Evolutionary conservation across 805 yeast genomes (phyloP), one percentile per base, ranked within the genome.

Genomic region (Wickerhamiella brachini): DNA sequence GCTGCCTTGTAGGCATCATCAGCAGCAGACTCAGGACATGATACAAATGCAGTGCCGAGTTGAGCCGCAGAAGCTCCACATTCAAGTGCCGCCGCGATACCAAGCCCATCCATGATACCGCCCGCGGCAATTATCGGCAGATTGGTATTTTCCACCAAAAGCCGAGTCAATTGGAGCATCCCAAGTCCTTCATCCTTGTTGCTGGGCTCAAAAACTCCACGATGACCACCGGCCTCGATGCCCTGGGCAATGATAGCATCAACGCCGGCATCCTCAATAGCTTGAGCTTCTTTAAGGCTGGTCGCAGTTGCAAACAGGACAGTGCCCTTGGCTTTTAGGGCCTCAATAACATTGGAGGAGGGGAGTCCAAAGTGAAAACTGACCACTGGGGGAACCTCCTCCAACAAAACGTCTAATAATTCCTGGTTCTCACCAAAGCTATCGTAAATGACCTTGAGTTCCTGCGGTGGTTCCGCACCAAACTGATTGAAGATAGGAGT

Each of bases 151-250:
- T 51, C 55, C 6, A n/a, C 41, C 20, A 37, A n/a, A 5, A 37
- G 13, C 41, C 20, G 18, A 20, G 41, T 37, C 20, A 37, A 17
- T n/a, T 7, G 10, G 7, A 37, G 20, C 18, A 10, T 17, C 8
- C 41, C 41, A 23, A 59, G 44, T 43, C 62, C 59, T 6, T 61
- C 59, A 6, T 57, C 54, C n/a, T 5, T 37, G 5, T 37, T 15
- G 3, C 64, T 54, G 6, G 52, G 49, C 5, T 55, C 49, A 53
- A 71, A 76, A 54, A 68, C 72, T 2, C 83, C 83, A 17, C 84
- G 64, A 58, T 79, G 84, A 0, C 84, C 84, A 22, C 84, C 84
- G 3, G 84, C 84, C 56, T 78, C 83, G 60, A 67, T 68, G 0
- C 83, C 83, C 60, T 80, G 85, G 23, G 71, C 67, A 7, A 74